These are phyloP conservation scores for Porogramme epimiltina DNA, from an alignment of 1,284 basidiomycete species.

Conservation along the genomic window DNA sequence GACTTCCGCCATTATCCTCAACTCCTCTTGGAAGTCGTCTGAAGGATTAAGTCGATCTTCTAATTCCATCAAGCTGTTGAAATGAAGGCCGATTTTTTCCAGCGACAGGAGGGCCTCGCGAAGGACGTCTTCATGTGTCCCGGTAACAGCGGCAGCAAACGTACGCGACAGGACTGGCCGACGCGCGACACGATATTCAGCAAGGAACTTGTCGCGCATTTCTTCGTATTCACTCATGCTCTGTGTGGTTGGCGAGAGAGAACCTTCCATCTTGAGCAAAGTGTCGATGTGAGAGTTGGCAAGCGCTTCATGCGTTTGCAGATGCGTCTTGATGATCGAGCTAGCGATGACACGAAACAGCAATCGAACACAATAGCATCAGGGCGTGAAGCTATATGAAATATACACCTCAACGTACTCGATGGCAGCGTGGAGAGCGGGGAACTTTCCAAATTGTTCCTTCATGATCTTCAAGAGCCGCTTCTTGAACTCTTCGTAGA, in stretches of 20 bases:
- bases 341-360: no score
- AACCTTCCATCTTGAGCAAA: conserved; percentile 4
- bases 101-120: no score
- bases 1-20: conserved; percentile 51
- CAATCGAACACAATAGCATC: background rate
- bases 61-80: no score
- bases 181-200: conserved; percentile 10
- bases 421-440: conserved; percentile 28
- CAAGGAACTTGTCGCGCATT: conserved; percentile 19
- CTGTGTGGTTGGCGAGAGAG: conserved; percentile 36
- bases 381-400: background rate
- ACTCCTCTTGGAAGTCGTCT: conserved; percentile 44
- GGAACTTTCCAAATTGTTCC: conserved; percentile 36
- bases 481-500: conserved; percentile 31
- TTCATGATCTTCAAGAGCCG: conserved; percentile 25
- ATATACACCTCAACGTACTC: conserved; percentile 28
- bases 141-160: no score
- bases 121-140: no score
- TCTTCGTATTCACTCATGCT: conserved; percentile 33
- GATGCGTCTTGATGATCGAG: conserved; percentile 7
- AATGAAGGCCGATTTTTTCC: no score
- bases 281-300: conserved; percentile 4
- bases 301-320: background rate
- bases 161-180: background rate
- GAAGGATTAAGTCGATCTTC: no score